Evolutionary conservation across 2,329 filamentous ascomycete genomes (phyloP).

Genomic region (Colletotrichum sp.): DNA sequence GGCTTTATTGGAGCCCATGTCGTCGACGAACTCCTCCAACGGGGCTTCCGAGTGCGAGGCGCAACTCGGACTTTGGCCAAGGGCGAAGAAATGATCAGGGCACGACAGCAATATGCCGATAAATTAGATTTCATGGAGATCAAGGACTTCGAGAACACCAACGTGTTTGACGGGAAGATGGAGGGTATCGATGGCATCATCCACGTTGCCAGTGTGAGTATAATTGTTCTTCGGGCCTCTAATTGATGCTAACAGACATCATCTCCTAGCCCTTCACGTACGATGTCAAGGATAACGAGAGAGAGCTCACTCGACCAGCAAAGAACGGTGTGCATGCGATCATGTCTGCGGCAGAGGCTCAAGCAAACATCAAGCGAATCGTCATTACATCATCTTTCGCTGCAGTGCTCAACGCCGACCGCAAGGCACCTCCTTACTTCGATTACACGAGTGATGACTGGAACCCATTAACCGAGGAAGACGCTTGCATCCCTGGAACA

Average conservation of each 20-base stretch:
- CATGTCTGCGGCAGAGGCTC: conserved; percentile 34
- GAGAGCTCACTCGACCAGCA: conserved; percentile 48
- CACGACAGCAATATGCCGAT: conserved; percentile 36
- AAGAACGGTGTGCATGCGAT: conserved; percentile 50
- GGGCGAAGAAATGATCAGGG: conserved; percentile 38
- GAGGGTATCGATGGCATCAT: conserved; percentile 47
- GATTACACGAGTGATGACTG: conserved; percentile 60
- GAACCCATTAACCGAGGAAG: conserved; percentile 60
- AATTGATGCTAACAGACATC: background rate
- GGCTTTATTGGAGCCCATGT: conserved; percentile 33
- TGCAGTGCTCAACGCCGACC: conserved; percentile 59
- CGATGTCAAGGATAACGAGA: conserved; percentile 46
- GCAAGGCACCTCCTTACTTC: conserved; percentile 53
- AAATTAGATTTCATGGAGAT: conserved; percentile 47
- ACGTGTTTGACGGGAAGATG: conserved; percentile 40
- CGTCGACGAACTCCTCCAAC: conserved; percentile 33
- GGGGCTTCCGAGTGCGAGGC: conserved; percentile 35
- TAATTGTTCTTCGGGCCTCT: rapidly evolving
- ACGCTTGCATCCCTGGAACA: conserved; percentile 44
- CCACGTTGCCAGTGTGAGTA: conserved; percentile 47
- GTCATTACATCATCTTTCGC: conserved; percentile 73
- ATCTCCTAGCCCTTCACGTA: conserved; percentile 45
- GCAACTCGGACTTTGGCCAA: conserved; percentile 33
- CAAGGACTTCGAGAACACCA: conserved; percentile 42
- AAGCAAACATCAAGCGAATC: conserved; percentile 30